phyloP scores from a whole-genome alignment of 2,329 filamentous ascomycete species.

The Penicillium occitanis region DNA sequence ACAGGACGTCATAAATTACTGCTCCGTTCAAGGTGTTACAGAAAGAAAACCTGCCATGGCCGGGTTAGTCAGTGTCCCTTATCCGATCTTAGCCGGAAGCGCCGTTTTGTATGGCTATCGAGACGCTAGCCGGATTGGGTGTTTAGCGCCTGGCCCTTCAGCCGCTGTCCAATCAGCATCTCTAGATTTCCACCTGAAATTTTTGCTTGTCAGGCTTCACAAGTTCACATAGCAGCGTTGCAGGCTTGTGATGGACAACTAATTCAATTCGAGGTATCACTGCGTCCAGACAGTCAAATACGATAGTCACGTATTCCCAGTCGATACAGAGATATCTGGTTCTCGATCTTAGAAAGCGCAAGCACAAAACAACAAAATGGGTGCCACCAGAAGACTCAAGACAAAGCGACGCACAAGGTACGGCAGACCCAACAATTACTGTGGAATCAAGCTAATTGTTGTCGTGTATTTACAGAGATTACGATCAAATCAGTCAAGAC shows the following conservation, averaged over 20 bases:
- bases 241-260: neutral
- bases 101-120: neutral
- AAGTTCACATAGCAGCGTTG: neutral
- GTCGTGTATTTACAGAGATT: conserved; percentile 62
- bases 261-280: no score
- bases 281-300: neutral
- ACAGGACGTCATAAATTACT: conserved; percentile 36
- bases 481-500: conserved; percentile 90
- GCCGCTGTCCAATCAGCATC: conserved; percentile 25
- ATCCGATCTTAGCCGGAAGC: conserved; percentile 19
- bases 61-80: neutral
- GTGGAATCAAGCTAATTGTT: neutral
- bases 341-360: neutral
- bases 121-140: neutral
- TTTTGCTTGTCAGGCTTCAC: conserved; percentile 1
- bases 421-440: conserved; percentile 17
- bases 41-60: conserved; percentile 1
- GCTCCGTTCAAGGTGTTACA: neutral
- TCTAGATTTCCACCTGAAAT: conserved; percentile 19
- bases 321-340: conserved; percentile 19
- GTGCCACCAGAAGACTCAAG: conserved; percentile 66
- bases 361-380: conserved; percentile 54
- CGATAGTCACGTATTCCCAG: neutral
- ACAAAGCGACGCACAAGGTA: conserved; percentile 71
- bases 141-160: conserved; percentile 4